phyloP scores from a whole-genome alignment of 257 asterid genomes.

The Anisodus acutangulus region DNA sequence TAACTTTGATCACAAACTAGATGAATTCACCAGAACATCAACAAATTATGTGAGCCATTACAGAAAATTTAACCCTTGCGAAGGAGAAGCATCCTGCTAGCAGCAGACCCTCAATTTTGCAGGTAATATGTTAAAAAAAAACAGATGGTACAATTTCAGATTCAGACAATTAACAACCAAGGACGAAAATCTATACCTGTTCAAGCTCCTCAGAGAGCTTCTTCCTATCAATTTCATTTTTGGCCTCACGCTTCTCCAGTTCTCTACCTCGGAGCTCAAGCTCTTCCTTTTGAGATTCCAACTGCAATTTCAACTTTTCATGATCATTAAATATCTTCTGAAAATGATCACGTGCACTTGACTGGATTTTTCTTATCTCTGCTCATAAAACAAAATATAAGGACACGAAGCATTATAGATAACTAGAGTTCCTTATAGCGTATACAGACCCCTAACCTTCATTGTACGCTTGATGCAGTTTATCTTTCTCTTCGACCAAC shows the following conservation, averaged over 20 bases:
- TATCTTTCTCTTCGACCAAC: conserved; percentile 65
- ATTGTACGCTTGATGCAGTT: conserved; percentile 58
- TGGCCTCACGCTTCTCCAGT: conserved; percentile 53
- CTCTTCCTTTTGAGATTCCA: conserved; percentile 62
- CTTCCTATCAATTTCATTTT: conserved; percentile 67
- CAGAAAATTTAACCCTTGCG: conserved; percentile 4
- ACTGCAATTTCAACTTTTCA: conserved; percentile 47
- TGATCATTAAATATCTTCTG: conserved; percentile 58
- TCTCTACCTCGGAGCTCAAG: conserved; percentile 60
- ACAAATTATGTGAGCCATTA: neutral
- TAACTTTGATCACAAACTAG: neutral
- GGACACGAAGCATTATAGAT: conserved; percentile 21
- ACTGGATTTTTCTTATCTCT: conserved; percentile 78
- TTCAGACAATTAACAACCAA: conserved; percentile 19
- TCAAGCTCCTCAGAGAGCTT: conserved; percentile 56
- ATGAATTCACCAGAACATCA: neutral
- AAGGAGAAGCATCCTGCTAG: neutral
- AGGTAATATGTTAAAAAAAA: neutral
- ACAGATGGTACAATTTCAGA: neutral
- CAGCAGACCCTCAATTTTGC: conserved; percentile 14
- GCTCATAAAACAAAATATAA: conserved; percentile 29
- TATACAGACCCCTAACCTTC: conserved; percentile 49
- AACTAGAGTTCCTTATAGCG: conserved; percentile 29
- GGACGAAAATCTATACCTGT: conserved; percentile 55
- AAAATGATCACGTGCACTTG: conserved; percentile 51